Conservation (phyloP, 2,329 filamentous ascomycete genomes). For the Colletotrichum costaricense region DNA sequence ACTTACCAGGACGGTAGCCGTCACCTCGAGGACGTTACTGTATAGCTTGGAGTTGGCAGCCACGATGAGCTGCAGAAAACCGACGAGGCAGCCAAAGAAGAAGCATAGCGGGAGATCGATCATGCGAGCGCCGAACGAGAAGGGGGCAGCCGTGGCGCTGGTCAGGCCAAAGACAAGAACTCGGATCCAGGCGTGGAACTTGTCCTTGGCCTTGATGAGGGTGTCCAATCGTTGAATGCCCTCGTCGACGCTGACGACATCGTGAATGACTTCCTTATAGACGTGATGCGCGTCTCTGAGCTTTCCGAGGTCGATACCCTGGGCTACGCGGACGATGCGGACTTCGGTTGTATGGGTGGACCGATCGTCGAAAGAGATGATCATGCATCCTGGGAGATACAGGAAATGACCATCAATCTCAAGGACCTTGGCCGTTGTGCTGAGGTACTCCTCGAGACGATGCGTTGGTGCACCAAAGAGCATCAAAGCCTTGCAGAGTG, state of each 20-base stretch:
- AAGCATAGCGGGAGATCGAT: conserved; percentile 81
- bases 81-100: conserved; percentile 76
- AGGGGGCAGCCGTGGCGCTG: conserved; percentile 77
- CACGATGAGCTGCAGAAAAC: conserved; percentile 76
- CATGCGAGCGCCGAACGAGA: conserved; percentile 77
- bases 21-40: conserved; percentile 73
- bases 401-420: conserved; percentile 90
- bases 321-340: conserved; percentile 68
- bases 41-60: conserved; percentile 77
- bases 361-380: conserved; percentile 85
- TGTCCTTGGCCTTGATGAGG: conserved; percentile 65
- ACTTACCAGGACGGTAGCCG: conserved; percentile 69
- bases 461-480: conserved; percentile 90
- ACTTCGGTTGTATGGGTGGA: conserved; percentile 75
- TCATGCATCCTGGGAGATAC: conserved; percentile 92
- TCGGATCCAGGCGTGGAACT: conserved; percentile 62
- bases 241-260: conserved; percentile 68
- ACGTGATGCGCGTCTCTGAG: conserved; percentile 70
- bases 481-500: conserved; percentile 88
- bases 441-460: conserved; percentile 88
- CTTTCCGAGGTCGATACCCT: conserved; percentile 71
- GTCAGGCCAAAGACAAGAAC: conserved; percentile 79
- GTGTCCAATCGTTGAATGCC: conserved; percentile 64
- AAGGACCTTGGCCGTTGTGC: conserved; percentile 84
- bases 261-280: conserved; percentile 74